Conservation (phyloP, 2,329 filamentous ascomycete species). For the Colletotrichum karsti region DNA sequence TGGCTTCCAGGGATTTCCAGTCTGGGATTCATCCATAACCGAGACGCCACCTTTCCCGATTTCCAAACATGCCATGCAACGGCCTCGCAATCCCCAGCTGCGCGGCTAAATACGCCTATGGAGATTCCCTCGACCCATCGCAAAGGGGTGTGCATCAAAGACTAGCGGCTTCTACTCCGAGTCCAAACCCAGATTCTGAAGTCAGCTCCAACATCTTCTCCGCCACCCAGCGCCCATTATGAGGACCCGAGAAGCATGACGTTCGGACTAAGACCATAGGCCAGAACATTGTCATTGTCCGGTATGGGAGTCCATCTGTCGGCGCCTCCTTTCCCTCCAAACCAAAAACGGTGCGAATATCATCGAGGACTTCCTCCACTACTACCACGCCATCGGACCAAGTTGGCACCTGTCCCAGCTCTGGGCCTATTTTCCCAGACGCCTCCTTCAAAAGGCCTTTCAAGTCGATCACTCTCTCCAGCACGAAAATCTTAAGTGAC, state of each 20-base stretch:
- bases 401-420: neutral
- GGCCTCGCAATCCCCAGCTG: no score
- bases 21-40: no score
- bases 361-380: neutral
- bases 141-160: neutral
- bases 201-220: constrained; percentile 18
- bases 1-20: no score
- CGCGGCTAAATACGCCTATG: no score
- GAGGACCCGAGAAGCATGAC: constrained; percentile 12
- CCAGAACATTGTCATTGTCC: constrained; percentile 26
- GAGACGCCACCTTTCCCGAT: no score
- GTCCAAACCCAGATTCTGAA: constrained; percentile 12
- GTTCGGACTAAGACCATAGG: constrained; percentile 18
- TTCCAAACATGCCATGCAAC: no score
- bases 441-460: neutral
- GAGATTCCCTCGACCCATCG: no score
- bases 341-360: constrained; percentile 15
- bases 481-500: neutral
- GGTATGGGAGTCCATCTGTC: constrained; percentile 2
- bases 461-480: constrained; percentile 6
- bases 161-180: constrained; percentile 6
- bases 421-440: neutral
- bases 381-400: constrained; percentile 4
- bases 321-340: constrained; percentile 6
- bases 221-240: constrained; percentile 8